Evolutionary conservation across 805 yeast species (phyloP).

Genomic region (Ogataea pilisensis): DNA sequence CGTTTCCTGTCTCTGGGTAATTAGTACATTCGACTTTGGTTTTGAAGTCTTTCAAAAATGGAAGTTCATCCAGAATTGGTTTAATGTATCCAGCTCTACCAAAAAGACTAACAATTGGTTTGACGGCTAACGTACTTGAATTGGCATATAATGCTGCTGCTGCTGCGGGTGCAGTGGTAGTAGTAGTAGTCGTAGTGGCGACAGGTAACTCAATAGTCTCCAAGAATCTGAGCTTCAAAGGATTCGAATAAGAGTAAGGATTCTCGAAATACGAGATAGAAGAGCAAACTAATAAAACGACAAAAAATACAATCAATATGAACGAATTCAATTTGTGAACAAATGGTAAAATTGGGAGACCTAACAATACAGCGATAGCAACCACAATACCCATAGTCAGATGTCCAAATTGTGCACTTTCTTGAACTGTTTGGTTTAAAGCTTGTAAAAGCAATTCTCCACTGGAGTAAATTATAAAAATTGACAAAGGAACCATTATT

Average conservation of each 20-base stretch:
- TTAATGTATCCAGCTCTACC: slow-evolving; percentile 50
- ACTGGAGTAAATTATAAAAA: slow-evolving; percentile 48
- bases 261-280: slow-evolving; percentile 34
- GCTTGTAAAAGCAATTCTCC: slow-evolving; percentile 61
- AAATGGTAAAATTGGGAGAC: slow-evolving; percentile 61
- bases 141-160: slow-evolving; percentile 3
- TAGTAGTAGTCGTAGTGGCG: slow-evolving; percentile 20
- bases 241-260: slow-evolving; percentile 61
- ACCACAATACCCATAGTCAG: slow-evolving; percentile 35
- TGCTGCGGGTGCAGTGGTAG: slow-evolving; percentile 1
- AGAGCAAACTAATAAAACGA: slow-evolving; percentile 36
- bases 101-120: slow-evolving; percentile 40
- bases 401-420: slow-evolving; percentile 44
- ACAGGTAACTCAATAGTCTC: slow-evolving; percentile 52
- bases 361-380: slow-evolving; percentile 34
- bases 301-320: slow-evolving; percentile 40
- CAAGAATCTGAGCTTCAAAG: slow-evolving; percentile 68
- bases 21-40: slow-evolving; percentile 33
- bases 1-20: slow-evolving; percentile 41
- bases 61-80: slow-evolving; percentile 53
- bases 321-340: slow-evolving; percentile 60
- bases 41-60: slow-evolving; percentile 46
- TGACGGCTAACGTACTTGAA: too few relatives aligned
- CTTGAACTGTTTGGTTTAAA: slow-evolving; percentile 66
- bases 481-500: slow-evolving; percentile 60